Base-by-base conservation (phyloP, 192 early-diverging fungal species). In the Linderina pennispora region DNA sequence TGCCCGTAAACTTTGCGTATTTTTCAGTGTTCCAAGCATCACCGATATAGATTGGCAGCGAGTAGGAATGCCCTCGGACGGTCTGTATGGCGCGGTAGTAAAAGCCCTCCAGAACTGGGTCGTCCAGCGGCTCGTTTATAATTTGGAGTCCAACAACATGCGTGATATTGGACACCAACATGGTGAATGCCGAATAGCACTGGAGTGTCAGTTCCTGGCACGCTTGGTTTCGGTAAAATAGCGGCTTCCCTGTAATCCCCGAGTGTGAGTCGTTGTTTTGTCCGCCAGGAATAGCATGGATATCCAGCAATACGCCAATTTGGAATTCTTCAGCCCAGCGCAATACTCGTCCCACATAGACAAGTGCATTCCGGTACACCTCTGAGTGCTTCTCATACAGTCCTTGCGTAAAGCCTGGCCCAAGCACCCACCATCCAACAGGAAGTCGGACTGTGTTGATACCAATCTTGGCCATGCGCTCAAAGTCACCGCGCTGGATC, bases 191-290 rank as follows among this genome's bases (percentile, higher is more conserved):
- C 4, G 9, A 26, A 9, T 28, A 28, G 10, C 37, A 39, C 20
- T 41, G 32, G 15, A 50, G 25, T 13, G 48, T 38, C 38, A 50
- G 25, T 18, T 50, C 28, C 18, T 50, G 48, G 28, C n/a, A 33
- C 21, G 32, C 26, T 19, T 18, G 37, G 28, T 19, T 41, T 0
- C 38, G 28, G 20, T 36, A 50, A 14, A 50, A 41, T 8, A 18
- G 38, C 4, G 48, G 26, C 13, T 26, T 8, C 2, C 48, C 48
- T 4, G 48, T 50, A 14, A 24, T 28, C 2, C 48, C 48, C 11
- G 48, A 50, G 38, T 50, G 48, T 0, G 48, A 50, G 48, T 50
- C 48, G 10, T 21, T 33, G 25, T 50, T 50, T 14, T 50, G 48
- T 9, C 48, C 48, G 1, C 48, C 48, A 22, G 48, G 48, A 5